phyloP scores from a whole-genome alignment of 371 early-diverging fungal genomes.

The Zancudomyces culisetae region DNA sequence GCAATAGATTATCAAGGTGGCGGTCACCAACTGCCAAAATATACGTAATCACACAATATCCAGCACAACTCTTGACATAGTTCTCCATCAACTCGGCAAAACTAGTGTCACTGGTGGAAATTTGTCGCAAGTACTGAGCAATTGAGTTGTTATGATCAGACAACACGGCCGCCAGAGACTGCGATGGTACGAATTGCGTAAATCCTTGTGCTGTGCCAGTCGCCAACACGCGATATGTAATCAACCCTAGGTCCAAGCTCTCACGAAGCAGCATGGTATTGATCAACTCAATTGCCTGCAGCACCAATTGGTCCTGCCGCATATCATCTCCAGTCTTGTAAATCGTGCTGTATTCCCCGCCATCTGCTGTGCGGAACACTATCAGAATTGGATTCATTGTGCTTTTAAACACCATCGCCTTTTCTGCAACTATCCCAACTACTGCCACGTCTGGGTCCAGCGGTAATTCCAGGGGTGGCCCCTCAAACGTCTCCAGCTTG shows the following conservation, averaged over 20 bases:
- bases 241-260: slow-evolving; percentile 78
- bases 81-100: slow-evolving; percentile 78
- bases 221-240: slow-evolving; percentile 86
- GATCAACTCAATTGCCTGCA: slow-evolving; percentile 91
- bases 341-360: slow-evolving; percentile 65
- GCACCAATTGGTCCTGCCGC: slow-evolving; percentile 91
- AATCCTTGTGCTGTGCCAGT: slow-evolving; percentile 81
- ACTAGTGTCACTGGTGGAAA: slow-evolving; percentile 31
- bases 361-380: slow-evolving; percentile 58
- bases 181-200: slow-evolving; percentile 77
- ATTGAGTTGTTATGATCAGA: slow-evolving; percentile 67
- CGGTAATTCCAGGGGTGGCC: slow-evolving; percentile 62
- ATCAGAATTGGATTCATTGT: slow-evolving; percentile 67
- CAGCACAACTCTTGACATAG: slow-evolving; percentile 88
- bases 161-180: slow-evolving; percentile 71
- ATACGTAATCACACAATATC: slow-evolving; percentile 96
- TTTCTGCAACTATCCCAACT: slow-evolving; percentile 50
- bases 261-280: slow-evolving; percentile 80
- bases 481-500: slow-evolving; percentile 39
- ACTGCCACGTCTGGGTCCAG: slow-evolving; percentile 71
- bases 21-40: slow-evolving; percentile 98
- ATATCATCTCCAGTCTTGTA: slow-evolving; percentile 95
- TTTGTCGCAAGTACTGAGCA: slow-evolving; percentile 51
- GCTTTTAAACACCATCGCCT: slow-evolving; percentile 75
- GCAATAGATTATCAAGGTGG: slow-evolving; percentile 87